These are phyloP conservation scores for Trichoderma gracile DNA, from an alignment of 2,329 filamentous ascomycete genomes.

Conservation along the genomic window DNA sequence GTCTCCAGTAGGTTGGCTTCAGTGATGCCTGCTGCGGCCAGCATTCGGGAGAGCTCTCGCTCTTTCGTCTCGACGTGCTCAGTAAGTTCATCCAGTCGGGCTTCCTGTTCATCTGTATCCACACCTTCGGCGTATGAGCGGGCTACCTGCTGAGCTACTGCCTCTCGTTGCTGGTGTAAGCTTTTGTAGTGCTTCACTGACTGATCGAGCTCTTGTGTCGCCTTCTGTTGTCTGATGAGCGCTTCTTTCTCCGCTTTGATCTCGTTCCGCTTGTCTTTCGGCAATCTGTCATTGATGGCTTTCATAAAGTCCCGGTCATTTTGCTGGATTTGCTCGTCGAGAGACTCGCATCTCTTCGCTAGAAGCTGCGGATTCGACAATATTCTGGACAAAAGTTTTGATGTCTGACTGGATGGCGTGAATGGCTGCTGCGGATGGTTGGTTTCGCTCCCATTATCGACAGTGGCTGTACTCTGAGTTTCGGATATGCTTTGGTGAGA, in stretches of 20 bases:
- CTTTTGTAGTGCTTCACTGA: slow-evolving; percentile 47
- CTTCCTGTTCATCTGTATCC: slow-evolving; percentile 55
- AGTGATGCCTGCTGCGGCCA: slow-evolving; percentile 50
- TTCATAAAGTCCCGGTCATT: slow-evolving; percentile 52
- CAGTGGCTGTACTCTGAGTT: slow-evolving; percentile 19
- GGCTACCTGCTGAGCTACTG: slow-evolving; percentile 49
- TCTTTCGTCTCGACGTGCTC: slow-evolving; percentile 49
- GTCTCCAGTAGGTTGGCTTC: slow-evolving; percentile 42
- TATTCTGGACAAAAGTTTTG: slow-evolving; percentile 36
- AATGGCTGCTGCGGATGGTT: not conserved
- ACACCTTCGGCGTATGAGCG: slow-evolving; percentile 53
- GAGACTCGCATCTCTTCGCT: slow-evolving; percentile 38
- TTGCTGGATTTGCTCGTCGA: slow-evolving; percentile 47
- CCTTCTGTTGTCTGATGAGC: slow-evolving; percentile 49
- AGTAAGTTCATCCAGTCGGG: slow-evolving; percentile 50
- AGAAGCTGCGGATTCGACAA: slow-evolving; percentile 38
- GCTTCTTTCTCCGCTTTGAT: slow-evolving; percentile 54
- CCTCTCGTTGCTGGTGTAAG: slow-evolving; percentile 47
- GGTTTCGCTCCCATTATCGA: slow-evolving; percentile 2
- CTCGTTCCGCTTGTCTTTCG: slow-evolving; percentile 47
- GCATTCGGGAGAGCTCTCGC: slow-evolving; percentile 42
- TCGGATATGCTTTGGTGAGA: not conserved
- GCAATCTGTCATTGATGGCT: slow-evolving; percentile 49
- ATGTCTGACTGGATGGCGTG: slow-evolving; percentile 32
- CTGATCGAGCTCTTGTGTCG: slow-evolving; percentile 44